These are phyloP conservation scores for Rhinocladiella similis DNA, from an alignment of 2,329 filamentous ascomycete species.

Conservation along the genomic window DNA sequence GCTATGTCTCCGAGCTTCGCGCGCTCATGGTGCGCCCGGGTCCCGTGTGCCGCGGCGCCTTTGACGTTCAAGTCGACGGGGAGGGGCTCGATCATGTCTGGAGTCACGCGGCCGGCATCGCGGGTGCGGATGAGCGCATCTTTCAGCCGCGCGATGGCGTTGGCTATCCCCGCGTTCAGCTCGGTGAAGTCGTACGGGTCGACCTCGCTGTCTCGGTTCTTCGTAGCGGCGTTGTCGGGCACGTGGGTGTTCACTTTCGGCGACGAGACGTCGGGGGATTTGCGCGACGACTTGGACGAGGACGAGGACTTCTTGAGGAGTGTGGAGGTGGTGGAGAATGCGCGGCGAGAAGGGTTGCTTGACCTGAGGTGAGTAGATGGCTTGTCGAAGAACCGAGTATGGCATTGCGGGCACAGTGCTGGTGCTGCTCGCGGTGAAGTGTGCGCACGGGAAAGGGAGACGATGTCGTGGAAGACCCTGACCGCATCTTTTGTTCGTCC, in stretches of 20 bases:
- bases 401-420: too few species aligned
- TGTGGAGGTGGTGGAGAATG: conserved; percentile 45
- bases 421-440: too few species aligned
- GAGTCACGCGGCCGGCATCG: conserved; percentile 63
- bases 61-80: conserved; percentile 59
- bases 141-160: conserved; percentile 57
- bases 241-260: conserved; percentile 39
- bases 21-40: conserved; percentile 34
- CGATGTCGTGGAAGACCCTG: too few species aligned
- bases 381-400: too few species aligned
- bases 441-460: too few species aligned
- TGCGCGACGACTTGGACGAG: conserved; percentile 40
- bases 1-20: conserved; percentile 63
- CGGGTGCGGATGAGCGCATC: conserved; percentile 63
- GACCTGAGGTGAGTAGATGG: too few species aligned
- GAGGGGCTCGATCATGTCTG: conserved; percentile 60
- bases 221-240: conserved; percentile 47
- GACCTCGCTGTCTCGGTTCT: conserved; percentile 35
- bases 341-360: not conserved
- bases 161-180: conserved; percentile 57
- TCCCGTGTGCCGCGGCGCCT: conserved; percentile 49
- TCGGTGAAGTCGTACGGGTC: conserved; percentile 63
- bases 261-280: conserved; percentile 28
- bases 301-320: conserved; percentile 57
- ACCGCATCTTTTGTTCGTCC: too few species aligned